phyloP scores from a whole-genome alignment of 2,329 filamentous ascomycete species.

The Rhinocladiella similis region DNA sequence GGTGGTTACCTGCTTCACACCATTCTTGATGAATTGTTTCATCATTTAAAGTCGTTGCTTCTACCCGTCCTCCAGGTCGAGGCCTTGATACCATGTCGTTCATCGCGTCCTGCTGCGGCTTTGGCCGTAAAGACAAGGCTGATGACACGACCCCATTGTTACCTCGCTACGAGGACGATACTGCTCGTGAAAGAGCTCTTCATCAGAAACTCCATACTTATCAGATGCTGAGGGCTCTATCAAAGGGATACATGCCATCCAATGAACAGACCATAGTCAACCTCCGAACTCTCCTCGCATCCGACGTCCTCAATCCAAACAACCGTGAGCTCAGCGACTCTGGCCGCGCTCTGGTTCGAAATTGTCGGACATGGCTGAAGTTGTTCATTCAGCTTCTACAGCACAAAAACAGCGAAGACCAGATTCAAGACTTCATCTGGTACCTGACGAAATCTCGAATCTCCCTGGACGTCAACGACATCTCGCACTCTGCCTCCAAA shows the following conservation, averaged over 20 bases:
- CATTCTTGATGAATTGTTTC: background rate
- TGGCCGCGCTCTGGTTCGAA: constrained; percentile 71
- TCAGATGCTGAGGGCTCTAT: constrained; percentile 82
- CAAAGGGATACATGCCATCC: constrained; percentile 86
- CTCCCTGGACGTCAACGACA: constrained; percentile 64
- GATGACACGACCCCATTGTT: constrained; percentile 76
- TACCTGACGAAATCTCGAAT: constrained; percentile 73
- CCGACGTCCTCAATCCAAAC: constrained; percentile 75
- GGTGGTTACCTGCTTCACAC: background rate
- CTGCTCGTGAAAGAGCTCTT: constrained; percentile 70
- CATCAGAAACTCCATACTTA: constrained; percentile 86
- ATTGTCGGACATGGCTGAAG: constrained; percentile 70
- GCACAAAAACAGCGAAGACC: constrained; percentile 79
- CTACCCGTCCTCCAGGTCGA: background rate
- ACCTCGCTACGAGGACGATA: constrained; percentile 80
- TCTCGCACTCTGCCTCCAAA: constrained; percentile 61
- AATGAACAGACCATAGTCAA: constrained; percentile 81
- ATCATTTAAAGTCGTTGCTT: background rate
- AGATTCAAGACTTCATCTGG: constrained; percentile 92
- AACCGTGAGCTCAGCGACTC: constrained; percentile 74
- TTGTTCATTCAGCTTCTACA: constrained; percentile 79
- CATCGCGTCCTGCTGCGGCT: constrained; percentile 68
- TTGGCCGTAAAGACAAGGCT: constrained; percentile 46
- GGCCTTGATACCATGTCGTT: constrained; percentile 22
- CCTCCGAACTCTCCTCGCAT: constrained; percentile 73